A percentile compares a stretch with the other conserved stretches of the same genome.
These are phyloP conservation scores for Simmondsia chinensis DNA, from an alignment of 148 eudicot genomes.

Conservation along the genomic window DNA sequence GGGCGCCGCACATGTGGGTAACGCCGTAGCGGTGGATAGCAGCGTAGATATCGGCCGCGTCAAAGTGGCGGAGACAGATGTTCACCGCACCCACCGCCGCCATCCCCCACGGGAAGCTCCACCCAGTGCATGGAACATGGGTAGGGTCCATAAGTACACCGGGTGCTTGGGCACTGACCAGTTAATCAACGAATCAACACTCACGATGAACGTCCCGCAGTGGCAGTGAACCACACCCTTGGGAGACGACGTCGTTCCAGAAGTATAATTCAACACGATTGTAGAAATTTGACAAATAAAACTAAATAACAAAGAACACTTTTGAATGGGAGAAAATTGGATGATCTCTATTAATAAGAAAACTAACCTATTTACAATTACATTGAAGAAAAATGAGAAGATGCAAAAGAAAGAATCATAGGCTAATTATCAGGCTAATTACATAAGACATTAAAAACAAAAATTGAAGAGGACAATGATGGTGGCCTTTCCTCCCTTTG, in stretches of 20 bases:
- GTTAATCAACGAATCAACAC: conserved; percentile 11
- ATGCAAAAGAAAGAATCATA: too few species aligned
- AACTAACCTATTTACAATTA: too few species aligned
- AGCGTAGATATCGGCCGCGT: background rate
- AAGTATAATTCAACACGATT: conserved; percentile 20
- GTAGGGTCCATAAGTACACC: conserved; percentile 21
- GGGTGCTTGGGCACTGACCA: conserved; percentile 14
- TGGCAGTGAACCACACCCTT: conserved; percentile 23
- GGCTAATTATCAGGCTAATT: too few species aligned
- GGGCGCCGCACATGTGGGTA: too few species aligned
- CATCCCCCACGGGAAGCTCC: conserved; percentile 15
- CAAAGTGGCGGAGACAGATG: conserved; percentile 14
- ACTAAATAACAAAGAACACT: too few species aligned
- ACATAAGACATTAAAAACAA: too few species aligned
- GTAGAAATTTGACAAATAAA: too few species aligned
- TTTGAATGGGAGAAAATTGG: too few species aligned
- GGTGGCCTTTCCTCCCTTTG: too few species aligned
- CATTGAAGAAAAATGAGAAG: too few species aligned
- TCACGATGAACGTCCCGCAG: conserved; percentile 7
- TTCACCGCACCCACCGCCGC: conserved; percentile 17
- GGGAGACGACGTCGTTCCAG: conserved; percentile 20
- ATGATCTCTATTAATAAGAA: too few species aligned
- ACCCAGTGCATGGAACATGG: conserved; percentile 23
- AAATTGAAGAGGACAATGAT: too few species aligned
- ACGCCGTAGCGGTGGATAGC: conserved; percentile 8